A percentile compares a stretch with the other conserved stretches of the same genome.
These are phyloP conservation scores for Leishmania braziliensis DNA, from an alignment of 208 protist genomes.

Conservation along the genomic window DNA sequence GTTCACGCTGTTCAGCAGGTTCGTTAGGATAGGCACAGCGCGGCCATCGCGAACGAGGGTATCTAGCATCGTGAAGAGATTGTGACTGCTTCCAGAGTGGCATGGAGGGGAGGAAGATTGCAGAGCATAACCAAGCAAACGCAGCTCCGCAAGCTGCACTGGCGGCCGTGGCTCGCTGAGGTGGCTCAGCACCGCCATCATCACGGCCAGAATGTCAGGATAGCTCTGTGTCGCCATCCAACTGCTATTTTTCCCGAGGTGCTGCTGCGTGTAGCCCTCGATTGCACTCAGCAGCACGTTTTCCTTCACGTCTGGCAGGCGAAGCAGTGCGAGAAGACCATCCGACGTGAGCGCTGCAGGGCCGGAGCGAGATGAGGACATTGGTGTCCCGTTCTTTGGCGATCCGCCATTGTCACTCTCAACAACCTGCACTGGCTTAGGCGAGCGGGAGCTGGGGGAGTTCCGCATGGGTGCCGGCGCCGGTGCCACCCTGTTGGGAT, in stretches of 20 bases:
- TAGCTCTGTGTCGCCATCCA: constrained; percentile 43
- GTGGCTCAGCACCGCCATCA: constrained; percentile 63
- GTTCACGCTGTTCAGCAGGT: constrained; percentile 89
- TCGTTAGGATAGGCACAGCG: constrained; percentile 52
- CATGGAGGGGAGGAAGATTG: constrained; percentile 38
- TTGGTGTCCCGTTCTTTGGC: constrained; percentile 10
- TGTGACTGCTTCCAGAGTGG: constrained; percentile 34
- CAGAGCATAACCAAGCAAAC: constrained; percentile 65
- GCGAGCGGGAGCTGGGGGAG: constrained; percentile 24
- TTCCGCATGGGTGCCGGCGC: constrained; percentile 42
- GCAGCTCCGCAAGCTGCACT: constrained; percentile 77
- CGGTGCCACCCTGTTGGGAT: constrained; percentile 38
- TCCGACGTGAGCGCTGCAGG: constrained; percentile 38
- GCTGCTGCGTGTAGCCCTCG: constrained; percentile 65
- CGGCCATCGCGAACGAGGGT: constrained; percentile 53
- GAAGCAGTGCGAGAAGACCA: constrained; percentile 64
- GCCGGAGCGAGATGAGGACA: constrained; percentile 10
- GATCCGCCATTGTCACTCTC: constrained; percentile 5
- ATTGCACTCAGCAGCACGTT: constrained; percentile 71
- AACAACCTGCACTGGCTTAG: constrained; percentile 1
- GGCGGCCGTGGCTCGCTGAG: constrained; percentile 74
- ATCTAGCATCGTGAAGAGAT: constrained; percentile 43
- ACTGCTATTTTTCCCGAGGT: constrained; percentile 38
- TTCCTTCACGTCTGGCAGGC: constrained; percentile 82
- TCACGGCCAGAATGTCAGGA: constrained; percentile 46